phyloP scores from a whole-genome alignment of 108 stramenopile genomes.

The Skeletonema menzelii region DNA sequence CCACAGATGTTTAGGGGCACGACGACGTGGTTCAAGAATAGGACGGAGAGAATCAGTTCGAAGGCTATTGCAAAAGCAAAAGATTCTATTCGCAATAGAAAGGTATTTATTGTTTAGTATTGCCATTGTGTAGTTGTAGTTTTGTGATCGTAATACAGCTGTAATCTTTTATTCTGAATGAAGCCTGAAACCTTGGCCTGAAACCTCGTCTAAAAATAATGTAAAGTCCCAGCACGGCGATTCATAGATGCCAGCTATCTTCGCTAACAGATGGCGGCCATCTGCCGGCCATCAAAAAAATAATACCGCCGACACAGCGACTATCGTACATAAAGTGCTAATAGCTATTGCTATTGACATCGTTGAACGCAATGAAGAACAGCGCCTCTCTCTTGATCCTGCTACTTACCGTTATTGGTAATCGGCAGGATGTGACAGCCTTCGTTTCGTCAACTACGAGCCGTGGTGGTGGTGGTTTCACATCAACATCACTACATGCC shows the following conservation, averaged over 20 bases:
- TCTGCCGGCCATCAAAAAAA: background rate
- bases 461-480: too few relatives aligned
- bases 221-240: background rate
- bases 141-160: too few relatives aligned
- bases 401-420: background rate
- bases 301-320: background rate
- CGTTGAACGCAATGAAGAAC: too few relatives aligned
- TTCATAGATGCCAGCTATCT: background rate
- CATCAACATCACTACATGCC: background rate
- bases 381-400: background rate
- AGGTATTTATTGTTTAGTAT: background rate
- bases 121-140: background rate
- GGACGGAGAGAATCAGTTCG: background rate
- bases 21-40: background rate
- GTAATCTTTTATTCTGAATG: too few relatives aligned
- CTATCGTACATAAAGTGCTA: too few relatives aligned
- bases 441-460: background rate
- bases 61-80: slow-evolving; percentile 1
- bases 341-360: too few relatives aligned
- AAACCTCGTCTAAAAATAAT: too few relatives aligned
- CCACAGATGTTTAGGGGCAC: background rate
- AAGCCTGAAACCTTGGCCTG: too few relatives aligned
- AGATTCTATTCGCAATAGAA: background rate
- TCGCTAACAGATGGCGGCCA: background rate
- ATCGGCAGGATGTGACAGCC: background rate